Conservation (phyloP, 352 stramenopile genomes). For the Phytophthora constricta region DNA sequence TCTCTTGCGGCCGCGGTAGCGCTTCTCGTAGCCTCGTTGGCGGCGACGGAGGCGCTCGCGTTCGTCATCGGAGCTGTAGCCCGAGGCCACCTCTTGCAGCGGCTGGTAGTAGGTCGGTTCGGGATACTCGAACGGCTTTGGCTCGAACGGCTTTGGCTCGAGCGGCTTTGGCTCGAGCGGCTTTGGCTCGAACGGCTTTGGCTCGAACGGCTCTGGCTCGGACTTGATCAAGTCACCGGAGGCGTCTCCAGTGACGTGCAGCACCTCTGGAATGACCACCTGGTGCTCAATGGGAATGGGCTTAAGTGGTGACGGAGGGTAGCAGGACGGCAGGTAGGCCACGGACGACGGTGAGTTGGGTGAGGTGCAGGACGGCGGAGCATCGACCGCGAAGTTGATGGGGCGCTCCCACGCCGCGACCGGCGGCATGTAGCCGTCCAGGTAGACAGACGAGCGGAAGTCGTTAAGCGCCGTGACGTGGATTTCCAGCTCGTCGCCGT, state of each 20-base stretch:
- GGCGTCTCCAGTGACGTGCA: conserved; percentile 2
- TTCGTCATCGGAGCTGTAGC: conserved; percentile 11
- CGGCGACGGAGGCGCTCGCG: conserved; percentile 43
- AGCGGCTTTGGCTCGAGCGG: too few species aligned
- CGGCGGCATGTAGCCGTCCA: conserved; percentile 7
- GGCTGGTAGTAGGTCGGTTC: neutral
- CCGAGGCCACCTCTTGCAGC: conserved; percentile 2
- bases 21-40: conserved; percentile 51
- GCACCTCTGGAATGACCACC: neutral
- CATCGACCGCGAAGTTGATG: neutral
- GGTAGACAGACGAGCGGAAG: conserved; percentile 23
- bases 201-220: conserved; percentile 8
- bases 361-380: neutral
- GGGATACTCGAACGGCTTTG: neutral
- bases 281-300: neutral
- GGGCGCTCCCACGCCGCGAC: neutral
- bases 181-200: too few species aligned
- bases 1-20: conserved; percentile 47
- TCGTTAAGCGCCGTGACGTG: conserved; percentile 31
- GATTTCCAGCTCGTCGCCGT: conserved; percentile 36
- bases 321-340: conserved; percentile 19
- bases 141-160: too few species aligned
- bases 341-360: conserved; percentile 36
- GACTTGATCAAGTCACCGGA: conserved; percentile 12
- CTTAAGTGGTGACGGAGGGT: conserved; percentile 11